Conservation (phyloP, 106 monocot genomes). For the Dendrobium officinale region DNA sequence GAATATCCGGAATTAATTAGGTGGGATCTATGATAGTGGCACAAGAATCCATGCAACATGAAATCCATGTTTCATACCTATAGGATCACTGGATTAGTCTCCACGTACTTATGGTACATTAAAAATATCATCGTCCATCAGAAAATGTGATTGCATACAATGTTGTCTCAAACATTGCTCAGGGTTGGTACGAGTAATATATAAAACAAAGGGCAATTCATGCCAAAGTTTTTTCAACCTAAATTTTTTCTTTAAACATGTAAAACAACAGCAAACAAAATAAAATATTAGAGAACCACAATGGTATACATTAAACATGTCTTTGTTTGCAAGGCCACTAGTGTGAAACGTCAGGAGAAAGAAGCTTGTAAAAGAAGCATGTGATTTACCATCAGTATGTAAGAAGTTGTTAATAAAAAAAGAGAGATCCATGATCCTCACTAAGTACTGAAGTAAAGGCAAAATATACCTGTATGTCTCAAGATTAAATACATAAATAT, state of each 20-base stretch:
- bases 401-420: neutral
- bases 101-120: too few species aligned
- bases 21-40: neutral
- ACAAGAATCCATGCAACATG: neutral
- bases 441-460: neutral
- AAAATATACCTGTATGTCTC: slow-evolving; percentile 61
- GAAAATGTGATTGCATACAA: neutral
- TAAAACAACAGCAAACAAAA: neutral
- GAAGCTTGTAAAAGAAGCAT: neutral
- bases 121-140: neutral
- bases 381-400: neutral
- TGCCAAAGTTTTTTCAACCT: neutral
- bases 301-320: neutral
- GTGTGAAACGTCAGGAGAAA: neutral
- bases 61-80: neutral
- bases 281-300: neutral
- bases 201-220: neutral
- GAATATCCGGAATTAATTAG: too few species aligned
- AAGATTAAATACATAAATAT: slow-evolving; percentile 87
- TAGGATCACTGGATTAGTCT: too few species aligned
- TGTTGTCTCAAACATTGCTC: neutral
- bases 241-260: neutral
- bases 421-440: neutral
- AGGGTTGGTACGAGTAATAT: neutral
- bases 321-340: neutral